Evolutionary conservation across 106 monocot species (phyloP).

Genomic region (Platanthera guangdongensis): DNA sequence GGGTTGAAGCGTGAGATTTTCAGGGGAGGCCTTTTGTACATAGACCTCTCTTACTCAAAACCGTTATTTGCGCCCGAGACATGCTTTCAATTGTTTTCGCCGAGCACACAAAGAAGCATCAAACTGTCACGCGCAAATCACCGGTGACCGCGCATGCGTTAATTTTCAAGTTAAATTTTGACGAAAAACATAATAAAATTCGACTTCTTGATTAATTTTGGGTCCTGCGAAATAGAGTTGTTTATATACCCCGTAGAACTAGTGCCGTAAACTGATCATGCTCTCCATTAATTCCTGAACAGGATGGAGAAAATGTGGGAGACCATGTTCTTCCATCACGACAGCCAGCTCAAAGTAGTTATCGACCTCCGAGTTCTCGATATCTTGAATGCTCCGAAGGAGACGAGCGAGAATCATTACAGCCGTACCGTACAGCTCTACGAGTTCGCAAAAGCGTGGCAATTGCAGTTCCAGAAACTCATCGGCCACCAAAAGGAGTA

Average conservation of each 20-base stretch:
- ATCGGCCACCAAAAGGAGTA: conserved; percentile 70
- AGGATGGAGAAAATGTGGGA: conserved; percentile 93
- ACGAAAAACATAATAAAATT: no score
- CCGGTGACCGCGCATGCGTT: no score
- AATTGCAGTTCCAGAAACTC: conserved; percentile 54
- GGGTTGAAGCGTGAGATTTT: no score
- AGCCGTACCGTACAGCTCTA: conserved; percentile 49
- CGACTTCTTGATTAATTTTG: no score
- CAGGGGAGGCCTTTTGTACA: no score
- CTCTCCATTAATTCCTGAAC: neutral
- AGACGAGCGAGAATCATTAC: conserved; percentile 55
- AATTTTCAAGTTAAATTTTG: no score
- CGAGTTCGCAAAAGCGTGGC: conserved; percentile 50
- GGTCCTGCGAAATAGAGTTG: neutral
- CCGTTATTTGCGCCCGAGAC: no score
- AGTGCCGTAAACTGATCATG: neutral
- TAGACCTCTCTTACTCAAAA: no score
- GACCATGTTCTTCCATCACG: conserved; percentile 58
- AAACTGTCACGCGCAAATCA: no score
- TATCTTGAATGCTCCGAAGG: conserved; percentile 40
- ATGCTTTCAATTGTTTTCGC: no score
- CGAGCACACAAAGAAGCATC: no score
- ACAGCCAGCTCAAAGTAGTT: conserved; percentile 52
- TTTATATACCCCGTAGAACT: neutral
- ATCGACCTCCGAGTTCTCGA: conserved; percentile 39